A percentile compares a stretch with the other conserved stretches of the same genome.
These are phyloP conservation scores for Xylariaceae sp. DNA, from an alignment of 2,329 filamentous ascomycete species.

Conservation along the genomic window DNA sequence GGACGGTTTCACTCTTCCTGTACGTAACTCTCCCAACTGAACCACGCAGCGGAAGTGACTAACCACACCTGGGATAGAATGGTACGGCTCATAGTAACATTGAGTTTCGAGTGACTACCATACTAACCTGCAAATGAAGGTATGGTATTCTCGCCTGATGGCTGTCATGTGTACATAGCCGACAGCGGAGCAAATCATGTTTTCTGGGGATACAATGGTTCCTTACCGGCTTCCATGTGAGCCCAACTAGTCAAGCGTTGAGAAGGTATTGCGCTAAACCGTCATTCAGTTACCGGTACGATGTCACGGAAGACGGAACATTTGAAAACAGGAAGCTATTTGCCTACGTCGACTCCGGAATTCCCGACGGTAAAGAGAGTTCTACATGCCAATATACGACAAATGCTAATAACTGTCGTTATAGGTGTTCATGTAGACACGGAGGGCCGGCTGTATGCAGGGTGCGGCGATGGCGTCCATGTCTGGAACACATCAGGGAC, in stretches of 20 bases:
- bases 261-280: not conserved
- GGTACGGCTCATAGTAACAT: too few relatives aligned
- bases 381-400: constrained; percentile 23
- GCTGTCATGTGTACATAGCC: constrained; percentile 51
- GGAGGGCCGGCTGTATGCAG: constrained; percentile 54
- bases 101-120: not conserved
- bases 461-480: constrained; percentile 50
- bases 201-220: constrained; percentile 41
- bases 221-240: constrained; percentile 47
- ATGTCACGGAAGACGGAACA: constrained; percentile 45
- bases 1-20: constrained; percentile 52
- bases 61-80: too few relatives aligned
- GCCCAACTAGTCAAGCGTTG: constrained; percentile 16
- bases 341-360: constrained; percentile 50
- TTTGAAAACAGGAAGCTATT: constrained; percentile 52
- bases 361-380: constrained; percentile 52
- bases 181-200: constrained; percentile 53
- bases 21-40: too few relatives aligned
- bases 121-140: constrained; percentile 33
- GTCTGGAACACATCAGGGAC: constrained; percentile 49
- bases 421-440: constrained; percentile 55
- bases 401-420: constrained; percentile 22
- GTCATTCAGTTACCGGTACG: constrained; percentile 42
- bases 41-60: too few relatives aligned
- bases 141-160: constrained; percentile 54